Percentiles rank a stretch among this genome's conserved stretches.
phyloP scores from a whole-genome alignment of 495 filamentous ascomycete species.

The Podospora fimiseda region DNA sequence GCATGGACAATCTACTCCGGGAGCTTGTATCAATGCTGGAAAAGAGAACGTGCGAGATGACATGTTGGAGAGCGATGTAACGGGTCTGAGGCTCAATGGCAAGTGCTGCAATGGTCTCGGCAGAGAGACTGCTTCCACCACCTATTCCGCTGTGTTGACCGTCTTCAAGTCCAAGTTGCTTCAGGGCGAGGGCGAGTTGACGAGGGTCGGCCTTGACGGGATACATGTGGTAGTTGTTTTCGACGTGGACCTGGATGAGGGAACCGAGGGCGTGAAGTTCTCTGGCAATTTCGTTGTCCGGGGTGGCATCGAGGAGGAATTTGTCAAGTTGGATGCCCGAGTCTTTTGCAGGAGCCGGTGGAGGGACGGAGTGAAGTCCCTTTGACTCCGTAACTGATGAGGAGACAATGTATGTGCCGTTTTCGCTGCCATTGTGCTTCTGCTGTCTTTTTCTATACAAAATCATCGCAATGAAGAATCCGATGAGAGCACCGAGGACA shows the following conservation, averaged over 20 bases:
- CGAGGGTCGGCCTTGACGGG: conserved; percentile 18
- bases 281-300: conserved; percentile 23
- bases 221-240: conserved; percentile 28
- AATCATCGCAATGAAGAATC: conserved; percentile 13
- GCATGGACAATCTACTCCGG: conserved; percentile 24
- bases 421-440: not conserved
- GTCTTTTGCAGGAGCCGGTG: conserved; percentile 6
- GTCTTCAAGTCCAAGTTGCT: conserved; percentile 22
- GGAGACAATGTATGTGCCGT: not conserved
- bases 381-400: conserved; percentile 8
- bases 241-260: conserved; percentile 29
- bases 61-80: conserved; percentile 25
- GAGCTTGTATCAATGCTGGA: conserved; percentile 24
- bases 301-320: conserved; percentile 26
- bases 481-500: conserved; percentile 23
- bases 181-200: conserved; percentile 17
- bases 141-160: too few relatives aligned
- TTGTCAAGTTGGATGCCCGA: conserved; percentile 15
- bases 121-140: conserved; percentile 8
- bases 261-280: conserved; percentile 25
- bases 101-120: conserved; percentile 17
- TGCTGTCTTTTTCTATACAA: conserved; percentile 12
- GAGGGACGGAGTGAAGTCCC: conserved; percentile 13
- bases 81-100: conserved; percentile 25
- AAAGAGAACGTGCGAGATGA: conserved; percentile 28